These are phyloP conservation scores for Carex myosuroides DNA, from an alignment of 176 grass and related monocot genomes.

Conservation along the genomic window DNA sequence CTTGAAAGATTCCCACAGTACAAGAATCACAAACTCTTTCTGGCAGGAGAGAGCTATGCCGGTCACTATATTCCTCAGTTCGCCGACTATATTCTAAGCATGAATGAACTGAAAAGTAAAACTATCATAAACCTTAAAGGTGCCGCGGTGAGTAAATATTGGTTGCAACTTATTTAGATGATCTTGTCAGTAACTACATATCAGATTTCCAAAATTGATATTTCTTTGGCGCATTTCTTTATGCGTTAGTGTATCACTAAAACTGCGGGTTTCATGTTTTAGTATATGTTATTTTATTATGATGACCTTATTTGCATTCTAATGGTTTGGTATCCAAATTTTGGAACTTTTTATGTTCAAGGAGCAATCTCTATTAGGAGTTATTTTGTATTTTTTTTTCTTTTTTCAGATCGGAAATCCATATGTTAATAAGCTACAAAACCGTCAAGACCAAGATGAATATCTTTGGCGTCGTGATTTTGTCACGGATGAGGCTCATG, in stretches of 20 bases:
- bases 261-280: neutral
- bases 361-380: neutral
- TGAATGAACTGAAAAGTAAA: conserved; percentile 2
- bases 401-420: conserved; percentile 24
- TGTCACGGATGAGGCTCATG: conserved; percentile 14
- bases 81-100: conserved; percentile 10
- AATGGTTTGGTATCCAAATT: neutral
- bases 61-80: conserved; percentile 41
- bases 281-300: neutral
- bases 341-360: neutral
- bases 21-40: conserved; percentile 12
- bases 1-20: conserved; percentile 27
- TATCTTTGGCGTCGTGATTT: conserved; percentile 20
- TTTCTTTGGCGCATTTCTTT: neutral
- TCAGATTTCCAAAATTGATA: neutral
- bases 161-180: neutral
- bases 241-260: neutral
- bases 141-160: conserved; percentile 1
- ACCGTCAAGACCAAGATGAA: neutral
- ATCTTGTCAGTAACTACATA: neutral
- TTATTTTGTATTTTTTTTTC: neutral
- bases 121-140: conserved; percentile 32
- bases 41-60: conserved; percentile 38
- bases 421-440: conserved; percentile 10
- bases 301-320: neutral